Conservation (phyloP, 2,329 filamentous ascomycete species). For the Grosmannia huntii region DNA sequence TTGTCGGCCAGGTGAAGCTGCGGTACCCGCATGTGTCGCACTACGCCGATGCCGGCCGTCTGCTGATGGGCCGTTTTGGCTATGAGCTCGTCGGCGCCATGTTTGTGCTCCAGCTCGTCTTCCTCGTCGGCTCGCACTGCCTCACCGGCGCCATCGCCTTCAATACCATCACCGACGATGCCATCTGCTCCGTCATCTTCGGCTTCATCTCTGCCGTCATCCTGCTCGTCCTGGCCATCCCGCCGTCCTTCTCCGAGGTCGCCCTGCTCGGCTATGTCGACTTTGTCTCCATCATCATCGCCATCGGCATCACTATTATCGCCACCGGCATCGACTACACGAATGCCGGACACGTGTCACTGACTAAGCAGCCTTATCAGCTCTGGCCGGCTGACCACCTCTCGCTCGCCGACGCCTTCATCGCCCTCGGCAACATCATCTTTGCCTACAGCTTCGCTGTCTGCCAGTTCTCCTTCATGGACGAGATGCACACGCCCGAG, state of each 20-base stretch:
- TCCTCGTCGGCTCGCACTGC: slow-evolving; percentile 60
- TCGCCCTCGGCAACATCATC: slow-evolving; percentile 54
- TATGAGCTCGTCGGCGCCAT: slow-evolving; percentile 49
- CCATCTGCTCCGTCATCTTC: slow-evolving; percentile 31
- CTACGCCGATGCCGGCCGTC: slow-evolving; percentile 54
- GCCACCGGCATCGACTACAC: slow-evolving; percentile 2
- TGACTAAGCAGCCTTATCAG: slow-evolving; percentile 20
- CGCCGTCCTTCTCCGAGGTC: slow-evolving; percentile 34
- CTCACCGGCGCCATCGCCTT: slow-evolving; percentile 59
- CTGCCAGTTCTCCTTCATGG: slow-evolving; percentile 40
- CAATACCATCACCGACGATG: slow-evolving; percentile 48
- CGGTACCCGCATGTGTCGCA: slow-evolving; percentile 44
- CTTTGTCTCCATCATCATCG: slow-evolving; percentile 31
- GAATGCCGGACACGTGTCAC: slow-evolving; percentile 30
- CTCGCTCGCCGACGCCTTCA: slow-evolving; percentile 41
- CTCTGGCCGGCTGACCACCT: slow-evolving; percentile 32
- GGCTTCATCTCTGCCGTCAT: slow-evolving; percentile 32
- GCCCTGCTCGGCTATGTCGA: slow-evolving; percentile 38
- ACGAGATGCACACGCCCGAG: slow-evolving; percentile 36
- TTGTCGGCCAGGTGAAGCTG: slow-evolving; percentile 32
- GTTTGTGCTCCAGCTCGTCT: slow-evolving; percentile 51
- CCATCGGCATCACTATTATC: slow-evolving; percentile 3
- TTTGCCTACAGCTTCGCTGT: slow-evolving; percentile 52
- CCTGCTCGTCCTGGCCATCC: slow-evolving; percentile 31
- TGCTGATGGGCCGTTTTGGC: slow-evolving; percentile 47